Evolutionary conservation across 257 asterid genomes (phyloP).

Genomic region (Jasminum sambac): DNA sequence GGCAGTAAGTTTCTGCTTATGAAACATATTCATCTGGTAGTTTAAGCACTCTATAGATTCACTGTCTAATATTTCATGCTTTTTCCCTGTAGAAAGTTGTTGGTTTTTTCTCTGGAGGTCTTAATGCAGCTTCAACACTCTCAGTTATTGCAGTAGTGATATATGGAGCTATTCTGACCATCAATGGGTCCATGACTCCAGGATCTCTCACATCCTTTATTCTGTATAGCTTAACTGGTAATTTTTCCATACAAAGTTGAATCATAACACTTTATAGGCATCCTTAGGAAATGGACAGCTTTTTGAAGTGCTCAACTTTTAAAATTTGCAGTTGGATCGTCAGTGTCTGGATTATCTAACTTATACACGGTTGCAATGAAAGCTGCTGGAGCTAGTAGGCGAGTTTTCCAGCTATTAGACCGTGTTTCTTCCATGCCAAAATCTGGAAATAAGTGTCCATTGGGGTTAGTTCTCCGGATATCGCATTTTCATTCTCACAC

Average conservation of each 20-base stretch:
- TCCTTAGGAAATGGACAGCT: constrained; percentile 17
- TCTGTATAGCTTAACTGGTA: constrained; percentile 85
- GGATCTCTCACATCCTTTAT: constrained; percentile 87
- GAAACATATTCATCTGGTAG: not conserved
- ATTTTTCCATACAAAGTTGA: constrained; percentile 1
- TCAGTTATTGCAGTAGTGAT: constrained; percentile 83
- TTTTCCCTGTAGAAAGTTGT: constrained; percentile 53
- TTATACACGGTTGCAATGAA: constrained; percentile 64
- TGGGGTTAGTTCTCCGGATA: constrained; percentile 52
- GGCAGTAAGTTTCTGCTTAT: constrained; percentile 59
- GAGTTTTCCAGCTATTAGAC: constrained; percentile 72
- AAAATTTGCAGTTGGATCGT: constrained; percentile 67
- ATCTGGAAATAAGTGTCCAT: constrained; percentile 65
- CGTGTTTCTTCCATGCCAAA: constrained; percentile 59
- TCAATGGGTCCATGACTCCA: constrained; percentile 75
- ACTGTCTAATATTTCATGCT: constrained; percentile 15
- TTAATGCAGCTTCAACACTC: constrained; percentile 75
- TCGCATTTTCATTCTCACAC: constrained; percentile 2
- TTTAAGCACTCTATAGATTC: constrained; percentile 10
- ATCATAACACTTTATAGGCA: constrained; percentile 3
- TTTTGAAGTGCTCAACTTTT: constrained; percentile 13
- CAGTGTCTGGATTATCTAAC: constrained; percentile 60
- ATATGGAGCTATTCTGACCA: constrained; percentile 73
- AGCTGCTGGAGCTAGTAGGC: constrained; percentile 83
- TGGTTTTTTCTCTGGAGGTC: constrained; percentile 75